Evolutionary conservation across 2,329 filamentous ascomycete genomes (phyloP).

Genomic region (Neofusicoccum ribis): DNA sequence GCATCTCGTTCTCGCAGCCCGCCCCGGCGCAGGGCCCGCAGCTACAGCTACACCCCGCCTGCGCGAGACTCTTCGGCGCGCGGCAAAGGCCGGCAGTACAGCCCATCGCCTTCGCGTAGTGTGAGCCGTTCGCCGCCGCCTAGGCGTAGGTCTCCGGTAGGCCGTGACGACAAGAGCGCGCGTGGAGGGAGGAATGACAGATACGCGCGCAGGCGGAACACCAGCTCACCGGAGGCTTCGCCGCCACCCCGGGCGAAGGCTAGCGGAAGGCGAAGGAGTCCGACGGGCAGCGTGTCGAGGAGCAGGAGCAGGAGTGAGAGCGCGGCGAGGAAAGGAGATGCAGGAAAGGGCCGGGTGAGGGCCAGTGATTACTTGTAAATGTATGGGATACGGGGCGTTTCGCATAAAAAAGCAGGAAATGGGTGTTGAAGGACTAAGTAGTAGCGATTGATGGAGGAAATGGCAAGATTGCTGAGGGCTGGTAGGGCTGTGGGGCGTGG

Average conservation of each 20-base stretch:
- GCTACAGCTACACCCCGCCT: conserved; percentile 15
- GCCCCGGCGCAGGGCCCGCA: conserved; percentile 17
- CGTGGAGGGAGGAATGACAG: background rate
- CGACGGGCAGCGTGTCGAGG: conserved; percentile 2
- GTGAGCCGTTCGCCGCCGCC: conserved; percentile 18
- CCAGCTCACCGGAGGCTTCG: conserved; percentile 20
- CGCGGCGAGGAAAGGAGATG: conserved; percentile 22
- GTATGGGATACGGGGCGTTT: background rate
- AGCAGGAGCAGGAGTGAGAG: conserved; percentile 18
- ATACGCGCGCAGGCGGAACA: conserved; percentile 13
- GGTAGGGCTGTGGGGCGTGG: conserved; percentile 1
- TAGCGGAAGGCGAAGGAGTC: conserved; percentile 3
- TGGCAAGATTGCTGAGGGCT: background rate
- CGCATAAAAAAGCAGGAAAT: background rate
- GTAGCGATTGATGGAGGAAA: background rate
- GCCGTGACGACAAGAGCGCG: background rate
- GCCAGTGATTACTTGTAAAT: conserved; percentile 30
- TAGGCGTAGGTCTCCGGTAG: conserved; percentile 8
- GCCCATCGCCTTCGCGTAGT: conserved; percentile 4
- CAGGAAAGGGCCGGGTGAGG: conserved; percentile 25
- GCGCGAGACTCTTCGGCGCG: conserved; percentile 17
- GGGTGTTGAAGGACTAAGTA: background rate
- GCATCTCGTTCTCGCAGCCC: conserved; percentile 15
- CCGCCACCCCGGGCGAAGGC: conserved; percentile 18
- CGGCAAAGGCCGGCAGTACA: conserved; percentile 8